These are phyloP conservation scores for Biscutella laevigata DNA, from an alignment of 441 rosid species.

Conservation along the genomic window DNA sequence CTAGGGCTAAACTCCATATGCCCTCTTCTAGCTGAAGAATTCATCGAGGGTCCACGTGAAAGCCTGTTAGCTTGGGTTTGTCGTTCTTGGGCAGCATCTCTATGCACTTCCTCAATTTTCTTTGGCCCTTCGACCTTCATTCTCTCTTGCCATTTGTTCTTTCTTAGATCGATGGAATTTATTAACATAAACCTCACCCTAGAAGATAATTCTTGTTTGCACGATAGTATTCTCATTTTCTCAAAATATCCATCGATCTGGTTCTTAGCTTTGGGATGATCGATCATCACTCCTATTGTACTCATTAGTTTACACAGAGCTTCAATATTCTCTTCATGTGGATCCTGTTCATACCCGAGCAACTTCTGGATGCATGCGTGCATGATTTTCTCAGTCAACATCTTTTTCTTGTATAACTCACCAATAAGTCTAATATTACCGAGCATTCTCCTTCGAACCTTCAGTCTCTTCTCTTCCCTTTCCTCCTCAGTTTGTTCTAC, in stretches of 20 bases:
- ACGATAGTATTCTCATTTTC: constrained; percentile 53
- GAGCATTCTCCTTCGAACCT: constrained; percentile 83
- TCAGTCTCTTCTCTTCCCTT: constrained; percentile 80
- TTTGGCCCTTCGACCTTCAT: constrained; percentile 98
- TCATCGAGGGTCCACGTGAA: constrained; percentile 56
- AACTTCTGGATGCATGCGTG: constrained; percentile 70
- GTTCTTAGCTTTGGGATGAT: constrained; percentile 58
- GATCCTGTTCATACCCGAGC: constrained; percentile 66
- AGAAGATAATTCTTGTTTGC: constrained; percentile 60
- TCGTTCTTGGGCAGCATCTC: constrained; percentile 98
- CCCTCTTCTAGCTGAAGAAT: constrained; percentile 52
- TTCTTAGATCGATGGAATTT: constrained; percentile 79
- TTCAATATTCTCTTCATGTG: constrained; percentile 92
- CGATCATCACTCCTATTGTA: constrained; percentile 87
- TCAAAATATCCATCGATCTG: constrained; percentile 76
- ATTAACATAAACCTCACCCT: constrained; percentile 90
- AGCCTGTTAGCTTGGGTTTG: constrained; percentile 65
- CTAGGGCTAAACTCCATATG: constrained; percentile 66
- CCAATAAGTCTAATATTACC: constrained; percentile 96
- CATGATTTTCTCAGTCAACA: constrained; percentile 89
- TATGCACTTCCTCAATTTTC: constrained; percentile 94
- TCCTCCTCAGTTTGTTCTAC: constrained; percentile 62
- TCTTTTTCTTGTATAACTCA: constrained; percentile 84
- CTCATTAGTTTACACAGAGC: constrained; percentile 88
- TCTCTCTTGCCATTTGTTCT: constrained; percentile 94